Evolutionary conservation across 331 rosid genomes (phyloP).

Genomic region (Stylosanthes scabra): DNA sequence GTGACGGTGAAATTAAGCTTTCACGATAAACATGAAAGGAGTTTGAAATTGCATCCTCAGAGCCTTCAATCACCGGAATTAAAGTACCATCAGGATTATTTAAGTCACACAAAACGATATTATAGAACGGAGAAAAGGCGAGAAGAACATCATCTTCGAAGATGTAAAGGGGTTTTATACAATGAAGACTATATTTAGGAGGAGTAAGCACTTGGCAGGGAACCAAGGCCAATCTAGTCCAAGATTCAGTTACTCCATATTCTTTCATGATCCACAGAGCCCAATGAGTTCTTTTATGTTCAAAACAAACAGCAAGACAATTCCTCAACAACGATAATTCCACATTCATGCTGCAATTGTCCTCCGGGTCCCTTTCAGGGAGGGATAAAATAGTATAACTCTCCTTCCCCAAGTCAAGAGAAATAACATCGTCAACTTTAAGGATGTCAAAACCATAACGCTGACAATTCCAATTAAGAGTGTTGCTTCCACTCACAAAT

Average conservation of each 20-base stretch:
- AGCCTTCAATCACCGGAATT: background rate
- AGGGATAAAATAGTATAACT: background rate
- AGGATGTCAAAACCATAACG: too few relatives aligned
- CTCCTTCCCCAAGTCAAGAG: conserved; percentile 1
- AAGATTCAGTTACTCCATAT: background rate
- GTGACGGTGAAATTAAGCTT: conserved; percentile 1
- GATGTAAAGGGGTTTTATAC: background rate
- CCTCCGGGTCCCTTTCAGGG: background rate
- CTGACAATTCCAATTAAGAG: conserved; percentile 13
- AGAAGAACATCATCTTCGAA: background rate
- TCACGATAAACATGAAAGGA: background rate
- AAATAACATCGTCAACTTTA: background rate
- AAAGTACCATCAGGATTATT: background rate
- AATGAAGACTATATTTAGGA: background rate
- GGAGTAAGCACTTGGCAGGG: background rate
- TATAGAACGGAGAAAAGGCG: background rate
- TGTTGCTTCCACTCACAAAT: too few relatives aligned
- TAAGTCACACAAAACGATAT: background rate
- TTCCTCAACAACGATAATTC: background rate
- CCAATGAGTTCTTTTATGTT: background rate
- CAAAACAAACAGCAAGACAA: background rate
- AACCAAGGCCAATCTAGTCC: conserved; percentile 4
- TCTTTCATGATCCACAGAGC: conserved; percentile 5
- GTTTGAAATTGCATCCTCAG: background rate
- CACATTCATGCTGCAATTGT: background rate